Evolutionary conservation across 2,329 filamentous ascomycete genomes (phyloP), one percentile per base, ranked within the genome.

Genomic region (Hirsutella minnesotensis): DNA sequence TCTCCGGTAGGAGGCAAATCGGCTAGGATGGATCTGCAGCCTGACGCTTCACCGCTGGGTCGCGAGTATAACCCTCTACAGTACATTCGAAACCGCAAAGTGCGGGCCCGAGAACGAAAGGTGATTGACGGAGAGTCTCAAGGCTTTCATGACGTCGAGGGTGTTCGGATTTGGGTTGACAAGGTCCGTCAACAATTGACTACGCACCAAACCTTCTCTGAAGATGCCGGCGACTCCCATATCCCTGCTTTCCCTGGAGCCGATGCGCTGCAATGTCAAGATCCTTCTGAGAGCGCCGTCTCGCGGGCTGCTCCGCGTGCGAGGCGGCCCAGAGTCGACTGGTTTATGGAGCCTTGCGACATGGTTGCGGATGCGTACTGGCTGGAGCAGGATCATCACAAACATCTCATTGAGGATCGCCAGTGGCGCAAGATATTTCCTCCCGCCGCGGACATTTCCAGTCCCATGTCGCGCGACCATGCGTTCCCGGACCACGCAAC

Each of bases 61-160:
- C 80, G 89, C 41, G 65, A 70, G 2, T 96, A 96, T 58, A 95
- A 98, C 57, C 92, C 90, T 4, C 65, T 98, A 20, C 92, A 96
- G 60, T 87, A 87, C 52, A 84, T 96, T 43, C 81, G 92, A 18
- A 96, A 98, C 56, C 77, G 90, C 39, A 90, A 89, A 57, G 76
- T 92, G 12, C 75, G 92, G 48, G 82, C 83, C 21, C 76, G 89
- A 15, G 86, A 94, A 62, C 77, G 86, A 34, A 81, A 76, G 49
- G 64, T 74, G 1, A 81, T 95, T 29, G 78, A 92, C 53, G 79
- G 84, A 15, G 79, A 86, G 47, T 70, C 72, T 1, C 81, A 85
- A 51, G 86, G 85, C 1, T 96, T 94, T 67, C 72, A 77, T 33
- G 81, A 95, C 58, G 68, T 86, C 1, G 69, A 75, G 3, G 75